Conservation (phyloP, 208 protist genomes). For the Trypanosoma cruzi region DNA sequence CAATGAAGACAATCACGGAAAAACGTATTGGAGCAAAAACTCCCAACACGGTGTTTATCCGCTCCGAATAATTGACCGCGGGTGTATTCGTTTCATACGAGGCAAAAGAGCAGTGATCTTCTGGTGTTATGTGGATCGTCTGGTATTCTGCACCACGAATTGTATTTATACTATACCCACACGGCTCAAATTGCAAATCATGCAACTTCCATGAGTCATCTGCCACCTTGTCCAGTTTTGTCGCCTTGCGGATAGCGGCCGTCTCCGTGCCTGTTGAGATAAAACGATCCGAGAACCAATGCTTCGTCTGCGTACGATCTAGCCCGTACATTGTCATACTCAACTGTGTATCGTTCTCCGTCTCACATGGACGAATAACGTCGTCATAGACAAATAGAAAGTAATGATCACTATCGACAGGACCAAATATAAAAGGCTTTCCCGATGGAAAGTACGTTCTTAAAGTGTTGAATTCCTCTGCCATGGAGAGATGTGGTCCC, state of each 20-base stretch:
- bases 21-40: conserved; percentile 85
- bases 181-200: conserved; percentile 93
- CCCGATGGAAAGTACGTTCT: conserved; percentile 83
- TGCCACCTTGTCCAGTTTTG: conserved; percentile 71
- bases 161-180: conserved; percentile 95
- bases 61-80: conserved; percentile 60
- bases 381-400: conserved; percentile 93
- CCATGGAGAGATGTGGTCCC: conserved; percentile 80
- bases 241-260: conserved; percentile 60
- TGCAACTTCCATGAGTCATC: conserved; percentile 85
- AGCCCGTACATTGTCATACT: conserved; percentile 94
- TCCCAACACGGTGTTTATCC: conserved; percentile 61
- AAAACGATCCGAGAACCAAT: conserved; percentile 86
- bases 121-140: conserved; percentile 96
- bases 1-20: conserved; percentile 86
- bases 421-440: conserved; percentile 89
- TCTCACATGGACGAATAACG: conserved; percentile 63
- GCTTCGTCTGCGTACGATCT: conserved; percentile 65
- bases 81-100: conserved; percentile 94
- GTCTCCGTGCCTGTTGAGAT: conserved; percentile 69
- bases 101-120: conserved; percentile 93
- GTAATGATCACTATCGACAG: conserved; percentile 92
- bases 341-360: conserved; percentile 80
- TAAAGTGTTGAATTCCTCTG: conserved; percentile 79
- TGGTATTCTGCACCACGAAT: conserved; percentile 88